Percentiles rank a stretch among this genome's conserved stretches.
phyloP scores from a whole-genome alignment of 495 filamentous ascomycete species.

The Talaromyces trachyspermus region DNA sequence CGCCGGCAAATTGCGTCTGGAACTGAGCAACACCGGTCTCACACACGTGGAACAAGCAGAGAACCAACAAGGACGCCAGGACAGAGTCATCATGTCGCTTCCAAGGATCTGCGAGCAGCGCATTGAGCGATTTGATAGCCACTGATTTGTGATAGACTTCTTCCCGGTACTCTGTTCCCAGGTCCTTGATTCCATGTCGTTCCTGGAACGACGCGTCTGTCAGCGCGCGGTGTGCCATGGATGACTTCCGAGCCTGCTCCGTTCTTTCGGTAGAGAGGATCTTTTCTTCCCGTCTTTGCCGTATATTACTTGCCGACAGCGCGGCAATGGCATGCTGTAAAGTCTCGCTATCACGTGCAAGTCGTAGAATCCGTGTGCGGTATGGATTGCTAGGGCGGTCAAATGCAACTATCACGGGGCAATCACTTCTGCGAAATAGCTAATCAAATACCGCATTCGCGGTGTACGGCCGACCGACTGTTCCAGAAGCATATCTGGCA shows the following conservation, averaged over 20 bases:
- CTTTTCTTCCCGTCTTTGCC: slow-evolving; percentile 38
- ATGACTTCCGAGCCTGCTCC: slow-evolving; percentile 39
- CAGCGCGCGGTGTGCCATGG: slow-evolving; percentile 41
- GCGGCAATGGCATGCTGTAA: slow-evolving; percentile 90
- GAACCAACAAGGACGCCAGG: slow-evolving; percentile 75
- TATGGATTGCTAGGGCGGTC: slow-evolving; percentile 82
- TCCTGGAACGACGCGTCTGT: slow-evolving; percentile 32
- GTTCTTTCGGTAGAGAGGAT: slow-evolving; percentile 37
- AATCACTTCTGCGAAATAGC: slow-evolving; percentile 74
- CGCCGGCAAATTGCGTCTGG: slow-evolving; percentile 87
- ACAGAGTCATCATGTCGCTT: slow-evolving; percentile 79
- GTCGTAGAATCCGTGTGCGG: slow-evolving; percentile 70
- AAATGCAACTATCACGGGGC: slow-evolving; percentile 88
- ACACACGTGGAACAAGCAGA: slow-evolving; percentile 89
- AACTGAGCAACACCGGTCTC: slow-evolving; percentile 89
- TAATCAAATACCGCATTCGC: slow-evolving; percentile 51
- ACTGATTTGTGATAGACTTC: slow-evolving; percentile 74
- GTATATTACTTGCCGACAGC: slow-evolving; percentile 76
- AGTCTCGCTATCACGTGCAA: slow-evolving; percentile 71
- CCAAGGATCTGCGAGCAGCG: slow-evolving; percentile 66
- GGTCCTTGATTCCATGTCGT: slow-evolving; percentile 24
- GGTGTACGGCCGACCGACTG: slow-evolving; percentile 45
- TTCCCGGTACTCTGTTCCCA: slow-evolving; percentile 47
- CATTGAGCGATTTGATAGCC: slow-evolving; percentile 76
- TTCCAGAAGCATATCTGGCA: slow-evolving; percentile 28